Conservation (phyloP, 495 filamentous ascomycete genomes). For the Tuber calosporum region DNA sequence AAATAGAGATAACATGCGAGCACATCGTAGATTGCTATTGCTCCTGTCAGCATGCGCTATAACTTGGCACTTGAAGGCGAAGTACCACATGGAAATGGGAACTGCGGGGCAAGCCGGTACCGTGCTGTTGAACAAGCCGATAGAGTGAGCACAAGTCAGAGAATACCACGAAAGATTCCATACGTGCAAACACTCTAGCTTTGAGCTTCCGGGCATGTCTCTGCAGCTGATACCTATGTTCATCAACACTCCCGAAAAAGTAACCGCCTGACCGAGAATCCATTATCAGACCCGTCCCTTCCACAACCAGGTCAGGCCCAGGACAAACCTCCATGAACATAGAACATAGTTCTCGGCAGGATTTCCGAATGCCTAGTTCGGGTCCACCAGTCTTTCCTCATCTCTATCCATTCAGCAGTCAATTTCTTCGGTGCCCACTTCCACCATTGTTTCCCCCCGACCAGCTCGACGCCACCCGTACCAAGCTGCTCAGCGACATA, state of each 20-base stretch:
- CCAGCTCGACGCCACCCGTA: conserved; percentile 58
- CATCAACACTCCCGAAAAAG: conserved; percentile 86
- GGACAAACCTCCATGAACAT: conserved; percentile 69
- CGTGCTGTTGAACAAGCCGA: conserved; percentile 46
- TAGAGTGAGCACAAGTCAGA: conserved; percentile 8
- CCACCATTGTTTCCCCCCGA: conserved; percentile 89
- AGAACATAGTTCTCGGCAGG: conserved; percentile 76
- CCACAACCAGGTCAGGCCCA: not conserved
- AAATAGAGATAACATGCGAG: conserved; percentile 79
- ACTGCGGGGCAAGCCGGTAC: conserved; percentile 87
- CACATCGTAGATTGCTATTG: conserved; percentile 62
- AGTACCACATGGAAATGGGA: conserved; percentile 79
- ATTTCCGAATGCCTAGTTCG: conserved; percentile 54
- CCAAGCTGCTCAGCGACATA: conserved; percentile 65
- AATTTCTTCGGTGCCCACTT: conserved; percentile 60
- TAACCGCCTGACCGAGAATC: conserved; percentile 51
- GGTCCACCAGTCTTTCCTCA: conserved; percentile 70
- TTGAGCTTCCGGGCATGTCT: conserved; percentile 88
- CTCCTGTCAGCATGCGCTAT: conserved; percentile 8
- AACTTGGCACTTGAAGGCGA: not conserved
- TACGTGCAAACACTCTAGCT: conserved; percentile 73
- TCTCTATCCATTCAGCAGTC: conserved; percentile 88
- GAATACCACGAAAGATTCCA: conserved; percentile 2
- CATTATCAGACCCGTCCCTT: conserved; percentile 5
- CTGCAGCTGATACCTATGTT: conserved; percentile 94